Evolutionary conservation across 1,139 yeast genomes (phyloP), one percentile per base, ranked within the genome.

Genomic region (Petasospora rhodanensis): DNA sequence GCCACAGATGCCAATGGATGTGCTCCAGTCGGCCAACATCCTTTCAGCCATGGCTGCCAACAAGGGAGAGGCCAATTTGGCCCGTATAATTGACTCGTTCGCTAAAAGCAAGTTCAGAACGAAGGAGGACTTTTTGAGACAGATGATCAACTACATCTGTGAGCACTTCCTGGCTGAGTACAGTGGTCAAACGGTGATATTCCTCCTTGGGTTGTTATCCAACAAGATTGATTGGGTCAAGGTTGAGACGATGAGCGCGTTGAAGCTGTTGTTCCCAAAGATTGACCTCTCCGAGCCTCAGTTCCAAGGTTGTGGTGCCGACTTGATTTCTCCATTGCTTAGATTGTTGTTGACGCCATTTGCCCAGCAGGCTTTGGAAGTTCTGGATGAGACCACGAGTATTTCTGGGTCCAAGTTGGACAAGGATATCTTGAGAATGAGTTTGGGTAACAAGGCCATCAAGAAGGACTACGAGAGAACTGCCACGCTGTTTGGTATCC

Each of bases 331-430:
- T 1, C 98, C 99, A 1, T 64, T 93, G 32, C 64, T 93, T 42
- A 68, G 97, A 31, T 64, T 93, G 24, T 62, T 93, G 24, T 70
- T 85, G 42, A 87, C 97, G 0, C 95, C 87, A 31, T 80, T 74
- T 58, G 96, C 95, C 1, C 87, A 84, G 42, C 78, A 77, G 28
- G 96, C 97, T 0, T 62, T 93, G 26, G 93, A 81, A 43, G 97
- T 91, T 1, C 66, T 93, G 34, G 97, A 91, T 51, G 89, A 83
- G 51, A 82, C 93, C 0, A 80, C 76, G 0, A 69, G 77, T 8
- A 85, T 93, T n/a, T 80, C 95, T 1, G 95, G 96, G 0, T 82
- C 94, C 15, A 84, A 84, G 40, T 69, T 86, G 59, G 98, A 93
- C 56, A 82, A 83, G 49, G 96, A 89, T 54, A 89, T 91, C 12